Percentiles rank a stretch among this genome's conserved stretches.
phyloP scores from a whole-genome alignment of 345 rosid species.

The Carallia pectinifolia region DNA sequence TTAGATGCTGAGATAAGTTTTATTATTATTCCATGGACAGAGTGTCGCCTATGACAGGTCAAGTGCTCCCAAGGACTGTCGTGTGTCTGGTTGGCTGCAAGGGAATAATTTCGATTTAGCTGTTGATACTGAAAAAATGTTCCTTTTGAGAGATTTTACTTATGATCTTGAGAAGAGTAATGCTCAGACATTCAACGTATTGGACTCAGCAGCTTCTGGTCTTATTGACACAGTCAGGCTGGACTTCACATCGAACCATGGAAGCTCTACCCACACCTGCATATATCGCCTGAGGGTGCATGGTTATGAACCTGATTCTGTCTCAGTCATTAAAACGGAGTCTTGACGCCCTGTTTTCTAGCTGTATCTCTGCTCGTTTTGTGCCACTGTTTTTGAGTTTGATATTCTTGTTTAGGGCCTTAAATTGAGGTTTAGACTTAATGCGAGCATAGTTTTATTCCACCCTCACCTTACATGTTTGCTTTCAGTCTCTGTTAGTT shows the following conservation, averaged over 20 bases:
- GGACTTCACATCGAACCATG: slow-evolving; percentile 81
- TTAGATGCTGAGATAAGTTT: not conserved
- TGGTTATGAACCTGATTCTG: slow-evolving; percentile 59
- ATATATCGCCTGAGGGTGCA: slow-evolving; percentile 91
- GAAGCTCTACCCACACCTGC: slow-evolving; percentile 77
- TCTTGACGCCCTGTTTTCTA: slow-evolving; percentile 32
- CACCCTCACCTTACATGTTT: too few relatives aligned
- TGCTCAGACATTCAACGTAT: slow-evolving; percentile 71
- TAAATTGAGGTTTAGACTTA: not conserved
- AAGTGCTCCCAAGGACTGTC: slow-evolving; percentile 91
- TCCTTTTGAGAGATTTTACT: slow-evolving; percentile 63
- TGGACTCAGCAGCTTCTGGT: slow-evolving; percentile 42
- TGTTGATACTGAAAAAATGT: slow-evolving; percentile 40
- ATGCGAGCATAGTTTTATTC: too few relatives aligned
- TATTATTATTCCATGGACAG: slow-evolving; percentile 42
- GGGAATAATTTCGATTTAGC: slow-evolving; percentile 35
- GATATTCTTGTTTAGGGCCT: slow-evolving; percentile 14
- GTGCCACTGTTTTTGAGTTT: slow-evolving; percentile 7
- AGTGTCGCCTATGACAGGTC: slow-evolving; percentile 86
- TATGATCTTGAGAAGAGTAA: slow-evolving; percentile 86
- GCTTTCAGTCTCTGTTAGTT: too few relatives aligned
- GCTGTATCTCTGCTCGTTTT: not conserved
- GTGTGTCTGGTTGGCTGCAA: slow-evolving; percentile 78
- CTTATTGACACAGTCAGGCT: slow-evolving; percentile 68
- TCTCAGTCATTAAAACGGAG: slow-evolving; percentile 41